phyloP scores from a whole-genome alignment of 83 land plant species.

The Picea abies region DNA sequence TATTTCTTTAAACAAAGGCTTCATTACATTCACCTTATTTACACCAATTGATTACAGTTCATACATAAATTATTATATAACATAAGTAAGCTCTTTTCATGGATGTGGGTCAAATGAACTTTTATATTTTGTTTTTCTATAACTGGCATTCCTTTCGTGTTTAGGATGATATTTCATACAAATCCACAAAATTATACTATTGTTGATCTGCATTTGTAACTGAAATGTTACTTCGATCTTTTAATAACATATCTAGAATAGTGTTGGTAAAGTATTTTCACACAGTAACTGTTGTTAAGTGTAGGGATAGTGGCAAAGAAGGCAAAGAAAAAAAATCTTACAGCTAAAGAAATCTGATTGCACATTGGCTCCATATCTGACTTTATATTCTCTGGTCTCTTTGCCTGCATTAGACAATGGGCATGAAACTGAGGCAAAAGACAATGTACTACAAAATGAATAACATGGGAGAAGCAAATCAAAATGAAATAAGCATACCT shows the following conservation, averaged over 20 bases:
- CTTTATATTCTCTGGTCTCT: constrained; percentile 3
- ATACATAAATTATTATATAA: too few relatives aligned
- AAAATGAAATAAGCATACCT: not conserved
- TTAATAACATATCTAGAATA: not conserved
- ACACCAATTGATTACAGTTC: too few relatives aligned
- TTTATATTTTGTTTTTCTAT: too few relatives aligned
- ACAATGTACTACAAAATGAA: not conserved
- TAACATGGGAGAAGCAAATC: not conserved
- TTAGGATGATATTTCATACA: not conserved
- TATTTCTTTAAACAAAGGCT: too few relatives aligned
- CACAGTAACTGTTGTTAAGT: too few relatives aligned
- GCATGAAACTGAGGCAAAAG: not conserved
- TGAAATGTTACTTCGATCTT: not conserved
- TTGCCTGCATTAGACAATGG: not conserved
- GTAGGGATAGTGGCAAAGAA: constrained; percentile 5
- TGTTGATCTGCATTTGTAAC: not conserved
- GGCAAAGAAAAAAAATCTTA: not conserved
- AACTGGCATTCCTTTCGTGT: too few relatives aligned
- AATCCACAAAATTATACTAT: not conserved
- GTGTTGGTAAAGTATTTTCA: too few relatives aligned
- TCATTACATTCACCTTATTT: too few relatives aligned
- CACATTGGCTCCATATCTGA: not conserved
- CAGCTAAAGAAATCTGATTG: not conserved
- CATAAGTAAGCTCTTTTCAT: too few relatives aligned
- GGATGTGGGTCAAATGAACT: too few relatives aligned